Evolutionary conservation across 192 early-diverging fungal species (phyloP).

Genomic region (Diversispora epigaea): DNA sequence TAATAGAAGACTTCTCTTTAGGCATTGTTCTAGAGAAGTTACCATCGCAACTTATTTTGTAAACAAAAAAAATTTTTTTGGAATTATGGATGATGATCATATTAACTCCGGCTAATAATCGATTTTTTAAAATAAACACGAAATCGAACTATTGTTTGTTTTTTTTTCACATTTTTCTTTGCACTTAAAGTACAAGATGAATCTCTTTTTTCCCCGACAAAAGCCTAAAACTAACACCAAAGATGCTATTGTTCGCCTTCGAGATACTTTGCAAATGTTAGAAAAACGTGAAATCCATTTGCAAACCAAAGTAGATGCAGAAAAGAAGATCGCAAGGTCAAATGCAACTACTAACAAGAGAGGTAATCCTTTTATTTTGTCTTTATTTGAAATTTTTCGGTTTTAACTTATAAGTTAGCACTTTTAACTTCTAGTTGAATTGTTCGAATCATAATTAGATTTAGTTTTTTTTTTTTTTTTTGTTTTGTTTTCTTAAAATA

Average conservation of each 20-base stretch:
- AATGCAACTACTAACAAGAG: constrained; percentile 93
- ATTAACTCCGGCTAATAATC: too few relatives aligned
- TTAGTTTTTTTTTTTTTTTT: too few relatives aligned
- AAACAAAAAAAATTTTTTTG: too few relatives aligned
- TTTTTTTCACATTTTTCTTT: too few relatives aligned
- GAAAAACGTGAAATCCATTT: constrained; percentile 92
- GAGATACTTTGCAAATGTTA: constrained; percentile 89
- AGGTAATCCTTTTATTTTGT: constrained; percentile 52
- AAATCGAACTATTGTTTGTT: too few relatives aligned
- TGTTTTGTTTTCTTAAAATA: too few relatives aligned
- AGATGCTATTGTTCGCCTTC: constrained; percentile 90
- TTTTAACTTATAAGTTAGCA: not conserved
- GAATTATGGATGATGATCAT: too few relatives aligned
- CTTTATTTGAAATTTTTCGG: not conserved
- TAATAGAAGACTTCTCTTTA: not conserved
- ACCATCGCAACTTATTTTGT: too few relatives aligned
- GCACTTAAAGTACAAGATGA: constrained; percentile 48
- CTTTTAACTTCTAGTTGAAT: too few relatives aligned
- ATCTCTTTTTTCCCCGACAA: constrained; percentile 65
- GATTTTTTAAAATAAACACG: too few relatives aligned
- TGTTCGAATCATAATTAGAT: too few relatives aligned
- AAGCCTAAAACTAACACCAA: constrained; percentile 78
- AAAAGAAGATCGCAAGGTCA: constrained; percentile 79
- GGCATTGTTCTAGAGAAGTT: not conserved
- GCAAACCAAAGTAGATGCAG: constrained; percentile 81